Conservation (phyloP, 192 early-diverging fungal species). For the Rhizoclosmatium sp. region DNA sequence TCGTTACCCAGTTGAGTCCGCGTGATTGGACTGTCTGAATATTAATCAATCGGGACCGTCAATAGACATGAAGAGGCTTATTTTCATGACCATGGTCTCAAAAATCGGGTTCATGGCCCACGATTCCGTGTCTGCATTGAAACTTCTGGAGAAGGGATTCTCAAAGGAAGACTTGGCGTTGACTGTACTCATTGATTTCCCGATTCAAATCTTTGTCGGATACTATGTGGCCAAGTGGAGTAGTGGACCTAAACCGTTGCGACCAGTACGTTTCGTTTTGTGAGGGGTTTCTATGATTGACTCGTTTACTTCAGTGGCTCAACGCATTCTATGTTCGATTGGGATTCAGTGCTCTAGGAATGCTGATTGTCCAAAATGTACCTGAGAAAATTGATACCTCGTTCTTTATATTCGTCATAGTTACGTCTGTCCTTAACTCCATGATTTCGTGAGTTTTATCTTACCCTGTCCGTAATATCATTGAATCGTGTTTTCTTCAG, state of each 20-base stretch:
- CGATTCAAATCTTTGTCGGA: constrained; percentile 95
- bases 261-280: constrained; percentile 63
- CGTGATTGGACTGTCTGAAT: not conserved
- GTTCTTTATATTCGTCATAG: constrained; percentile 84
- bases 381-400: constrained; percentile 72
- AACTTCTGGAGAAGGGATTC: constrained; percentile 94
- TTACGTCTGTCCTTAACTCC: constrained; percentile 80
- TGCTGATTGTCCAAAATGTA: constrained; percentile 83
- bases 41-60: not conserved
- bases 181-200: constrained; percentile 92
- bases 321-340: constrained; percentile 90
- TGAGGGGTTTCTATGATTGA: constrained; percentile 13
- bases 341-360: constrained; percentile 76
- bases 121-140: constrained; percentile 92
- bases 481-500: constrained; percentile 47
- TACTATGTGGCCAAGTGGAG: constrained; percentile 98
- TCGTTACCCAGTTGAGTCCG: constrained; percentile 75
- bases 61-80: constrained; percentile 84
- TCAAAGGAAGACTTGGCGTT: constrained; percentile 94
- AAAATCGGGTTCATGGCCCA: constrained; percentile 97
- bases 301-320: constrained; percentile 70
- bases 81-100: constrained; percentile 79
- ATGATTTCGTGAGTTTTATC: constrained; percentile 72
- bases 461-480: constrained; percentile 1
- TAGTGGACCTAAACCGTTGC: constrained; percentile 80